Base-by-base conservation (phyloP, 148 eudicot genomes). In the Vaccinium macrocarpon region DNA sequence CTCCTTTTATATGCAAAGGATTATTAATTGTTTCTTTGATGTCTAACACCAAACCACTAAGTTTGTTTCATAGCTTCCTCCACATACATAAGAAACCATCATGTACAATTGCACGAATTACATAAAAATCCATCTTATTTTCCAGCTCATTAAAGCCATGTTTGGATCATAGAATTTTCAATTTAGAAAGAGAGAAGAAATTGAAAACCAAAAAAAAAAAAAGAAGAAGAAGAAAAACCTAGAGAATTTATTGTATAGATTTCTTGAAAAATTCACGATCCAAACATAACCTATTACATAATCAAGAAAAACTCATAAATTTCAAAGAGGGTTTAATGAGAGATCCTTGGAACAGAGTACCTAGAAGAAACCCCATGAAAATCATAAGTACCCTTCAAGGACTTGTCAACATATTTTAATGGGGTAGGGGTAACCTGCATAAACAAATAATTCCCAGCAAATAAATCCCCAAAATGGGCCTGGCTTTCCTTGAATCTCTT, bases 371-470 rank as follows among this genome's bases (percentile, higher is more conserved):
- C 12, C n/a, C 78, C 86, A 75, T 23, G 29, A 61, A 29, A 74
- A 51, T 81, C n/a, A 46, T 19, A 16, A 56, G 15, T n/a, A 19
- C 50, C 73, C 72, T 85, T 82, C 29, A 81, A 51, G 51, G 80
- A 23, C 62, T 10, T 85, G 32, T 75, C 81, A 4, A 23, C 68
- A 35, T 29, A 38, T 82, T 84, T 88, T 76, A 90, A 85, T 35
- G 95, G 86, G 23, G 90, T 84, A 59, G 98, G 98, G 57, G 90
- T 84, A 42, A 93, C 94, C 84, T 95, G 98, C 95, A 91, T 81
- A 89, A 95, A 93, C 88, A 95, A 35, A 84, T 95, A 94, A 85
- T 92, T 95, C 35, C 98, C 98, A 81, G 94, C 92, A 87, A 95
- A 95, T 18, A 94, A 87, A 55, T 95, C 98, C 52, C 96, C 98